phyloP scores from a whole-genome alignment of 306 rosid species.

The Cucurbita argyrosperma region DNA sequence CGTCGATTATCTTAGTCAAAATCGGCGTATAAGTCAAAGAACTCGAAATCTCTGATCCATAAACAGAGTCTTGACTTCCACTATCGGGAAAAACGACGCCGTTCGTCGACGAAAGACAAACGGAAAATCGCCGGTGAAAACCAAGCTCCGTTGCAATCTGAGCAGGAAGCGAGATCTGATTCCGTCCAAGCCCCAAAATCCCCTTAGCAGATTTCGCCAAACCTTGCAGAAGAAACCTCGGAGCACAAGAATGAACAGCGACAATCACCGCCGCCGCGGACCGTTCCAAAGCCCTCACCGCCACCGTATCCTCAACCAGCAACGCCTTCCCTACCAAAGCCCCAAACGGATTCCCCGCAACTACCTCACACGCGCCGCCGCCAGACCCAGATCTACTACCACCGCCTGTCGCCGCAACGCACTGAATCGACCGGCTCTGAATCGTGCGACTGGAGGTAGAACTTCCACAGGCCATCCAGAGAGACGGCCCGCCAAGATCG shows the following conservation, averaged over 20 bases:
- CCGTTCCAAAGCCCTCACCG: slow-evolving; percentile 6
- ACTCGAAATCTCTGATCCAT: slow-evolving; percentile 22
- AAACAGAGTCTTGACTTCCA: slow-evolving; percentile 2
- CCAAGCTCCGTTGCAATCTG: slow-evolving; percentile 30
- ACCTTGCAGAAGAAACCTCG: slow-evolving; percentile 28
- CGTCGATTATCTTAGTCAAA: slow-evolving; percentile 11
- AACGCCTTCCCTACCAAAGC: slow-evolving; percentile 14
- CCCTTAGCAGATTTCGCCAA: slow-evolving; percentile 37
- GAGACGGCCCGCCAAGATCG: slow-evolving; percentile 37
- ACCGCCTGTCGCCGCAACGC: slow-evolving; percentile 28
- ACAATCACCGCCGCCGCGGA: slow-evolving; percentile 9
- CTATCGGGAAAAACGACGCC: slow-evolving; percentile 28
- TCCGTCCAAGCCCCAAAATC: slow-evolving; percentile 49
- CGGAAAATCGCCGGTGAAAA: slow-evolving; percentile 23
- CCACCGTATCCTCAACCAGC: slow-evolving; percentile 28
- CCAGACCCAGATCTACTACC: neutral
- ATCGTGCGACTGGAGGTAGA: slow-evolving; percentile 21
- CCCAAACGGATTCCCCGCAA: slow-evolving; percentile 22
- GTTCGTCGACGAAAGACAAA: slow-evolving; percentile 49
- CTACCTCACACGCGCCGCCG: slow-evolving; percentile 18
- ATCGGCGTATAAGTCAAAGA: slow-evolving; percentile 61
- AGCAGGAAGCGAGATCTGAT: slow-evolving; percentile 36
- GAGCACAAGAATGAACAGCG: slow-evolving; percentile 30
- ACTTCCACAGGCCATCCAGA: slow-evolving; percentile 33
- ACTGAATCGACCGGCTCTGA: slow-evolving; percentile 35